Base-by-base conservation (phyloP, 495 filamentous ascomycete genomes). In the Neurospora sublineolata region DNA sequence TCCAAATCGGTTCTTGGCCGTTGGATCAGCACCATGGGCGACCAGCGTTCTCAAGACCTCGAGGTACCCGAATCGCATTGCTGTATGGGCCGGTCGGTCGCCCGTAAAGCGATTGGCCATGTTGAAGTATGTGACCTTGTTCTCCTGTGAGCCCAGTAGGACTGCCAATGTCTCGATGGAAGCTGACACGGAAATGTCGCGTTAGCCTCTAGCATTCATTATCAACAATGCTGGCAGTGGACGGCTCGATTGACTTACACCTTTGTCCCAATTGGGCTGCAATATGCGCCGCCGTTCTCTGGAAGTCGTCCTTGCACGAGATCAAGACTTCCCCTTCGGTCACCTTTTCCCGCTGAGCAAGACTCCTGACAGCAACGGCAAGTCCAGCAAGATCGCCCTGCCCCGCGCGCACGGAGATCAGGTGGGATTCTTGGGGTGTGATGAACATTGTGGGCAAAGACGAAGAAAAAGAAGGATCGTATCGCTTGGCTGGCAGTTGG, bases 201-300 rank as follows among this genome's bases (percentile, higher is more conserved):
- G 18, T 64, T 64, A 64, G 52, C 18, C 52, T 64, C 27, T 18
- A 9, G 4, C 1, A n/a, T n/a, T n/a, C n/a, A n/a, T n/a, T n/a
- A n/a, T n/a, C n/a, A n/a, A n/a, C n/a, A n/a, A n/a, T 4, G 11
- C 11, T 27, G 18, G n/a, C 0, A 23, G 30, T 7, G 3, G 7
- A 3, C 38, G 27, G 64, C 6, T 36, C 5, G 11, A 12, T 4
- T n/a, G n/a, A 42, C 72, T 37, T 36, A 74, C 78, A 68, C 1
- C 68, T 69, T 68, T 79, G 76, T 10, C 78, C 78, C 4, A 70
- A 52, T 67, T 79, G 75, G 20, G 78, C 75, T 3, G 78, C 78
- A 23, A 77, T 78, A 64, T 79, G 78, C 23, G 78, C 78, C 11
- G 78, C 76, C 20, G 76, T 79, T 69, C 76, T 74, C 33, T 79